Evolutionary conservation across 495 filamentous ascomycete genomes (phyloP).

Genomic region (Aspergillus mulundensis): DNA sequence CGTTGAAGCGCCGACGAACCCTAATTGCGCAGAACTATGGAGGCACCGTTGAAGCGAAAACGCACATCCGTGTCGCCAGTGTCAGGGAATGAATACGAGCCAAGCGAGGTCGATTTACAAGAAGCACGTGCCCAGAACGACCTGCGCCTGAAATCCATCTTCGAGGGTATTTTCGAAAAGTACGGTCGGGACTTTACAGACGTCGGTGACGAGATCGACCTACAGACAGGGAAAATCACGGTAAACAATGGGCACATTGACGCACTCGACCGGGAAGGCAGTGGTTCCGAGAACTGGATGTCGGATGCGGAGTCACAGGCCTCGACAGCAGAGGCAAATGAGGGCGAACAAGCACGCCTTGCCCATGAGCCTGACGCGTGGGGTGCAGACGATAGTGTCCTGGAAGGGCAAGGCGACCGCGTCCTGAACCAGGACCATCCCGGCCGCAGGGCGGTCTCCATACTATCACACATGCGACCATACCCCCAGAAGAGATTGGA

Average conservation of each 20-base stretch:
- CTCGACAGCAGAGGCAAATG: not conserved
- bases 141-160: slow-evolving; percentile 67
- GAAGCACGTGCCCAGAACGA: slow-evolving; percentile 58
- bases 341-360: not conserved
- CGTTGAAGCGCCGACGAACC: not conserved
- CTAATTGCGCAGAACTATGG: slow-evolving; percentile 39
- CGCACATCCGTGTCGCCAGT: slow-evolving; percentile 43
- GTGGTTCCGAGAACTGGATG: slow-evolving; percentile 37
- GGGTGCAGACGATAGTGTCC: not conserved
- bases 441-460: not conserved
- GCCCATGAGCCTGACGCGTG: not conserved
- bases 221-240: slow-evolving; percentile 70
- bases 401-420: not conserved
- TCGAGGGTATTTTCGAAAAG: slow-evolving; percentile 84
- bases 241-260: slow-evolving; percentile 83
- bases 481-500: not conserved
- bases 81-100: slow-evolving; percentile 36
- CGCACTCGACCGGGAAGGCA: slow-evolving; percentile 51
- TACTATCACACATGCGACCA: slow-evolving; percentile 9
- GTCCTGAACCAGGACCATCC: not conserved
- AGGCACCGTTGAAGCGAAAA: slow-evolving; percentile 54
- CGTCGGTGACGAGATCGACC: slow-evolving; percentile 77
- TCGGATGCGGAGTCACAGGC: slow-evolving; percentile 7
- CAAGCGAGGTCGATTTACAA: slow-evolving; percentile 43
- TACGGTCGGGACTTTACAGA: slow-evolving; percentile 79